Evolutionary conservation across 371 early-diverging fungal species (phyloP).

Genomic region (Blakeslea trispora): DNA sequence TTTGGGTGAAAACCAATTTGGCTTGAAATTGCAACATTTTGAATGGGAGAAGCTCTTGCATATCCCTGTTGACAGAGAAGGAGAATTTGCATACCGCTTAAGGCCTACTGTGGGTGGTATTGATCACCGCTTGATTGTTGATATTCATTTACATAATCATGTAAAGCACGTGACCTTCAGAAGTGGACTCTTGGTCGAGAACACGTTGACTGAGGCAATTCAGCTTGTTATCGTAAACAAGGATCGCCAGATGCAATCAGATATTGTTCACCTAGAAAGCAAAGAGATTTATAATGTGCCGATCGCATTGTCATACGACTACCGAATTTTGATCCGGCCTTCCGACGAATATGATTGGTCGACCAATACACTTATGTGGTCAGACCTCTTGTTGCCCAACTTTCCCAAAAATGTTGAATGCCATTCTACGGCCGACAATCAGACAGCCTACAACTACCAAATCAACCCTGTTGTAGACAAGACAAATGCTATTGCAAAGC

Average conservation of each 20-base stretch:
- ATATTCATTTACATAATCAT: constrained; percentile 70
- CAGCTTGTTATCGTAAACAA: constrained; percentile 61
- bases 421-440: constrained; percentile 18
- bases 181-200: constrained; percentile 67
- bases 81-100: constrained; percentile 62
- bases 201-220: constrained; percentile 58
- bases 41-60: constrained; percentile 74
- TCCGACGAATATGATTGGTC: constrained; percentile 74
- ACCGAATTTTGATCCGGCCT: constrained; percentile 68
- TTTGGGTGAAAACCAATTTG: constrained; percentile 60
- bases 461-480: constrained; percentile 36
- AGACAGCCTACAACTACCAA: constrained; percentile 28
- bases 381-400: constrained; percentile 52
- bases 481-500: constrained; percentile 31
- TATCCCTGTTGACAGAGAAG: constrained; percentile 77
- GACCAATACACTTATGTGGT: constrained; percentile 65
- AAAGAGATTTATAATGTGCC: constrained; percentile 67
- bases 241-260: constrained; percentile 29
- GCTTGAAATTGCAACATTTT: constrained; percentile 67
- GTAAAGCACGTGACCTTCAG: constrained; percentile 82
- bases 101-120: constrained; percentile 64
- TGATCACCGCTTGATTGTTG: constrained; percentile 71
- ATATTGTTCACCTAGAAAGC: constrained; percentile 37
- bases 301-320: constrained; percentile 61
- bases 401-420: constrained; percentile 36